Percentiles rank a stretch among this genome's conserved stretches.
phyloP scores from a whole-genome alignment of 352 stramenopile genomes.

The Pythium guiyangense region DNA sequence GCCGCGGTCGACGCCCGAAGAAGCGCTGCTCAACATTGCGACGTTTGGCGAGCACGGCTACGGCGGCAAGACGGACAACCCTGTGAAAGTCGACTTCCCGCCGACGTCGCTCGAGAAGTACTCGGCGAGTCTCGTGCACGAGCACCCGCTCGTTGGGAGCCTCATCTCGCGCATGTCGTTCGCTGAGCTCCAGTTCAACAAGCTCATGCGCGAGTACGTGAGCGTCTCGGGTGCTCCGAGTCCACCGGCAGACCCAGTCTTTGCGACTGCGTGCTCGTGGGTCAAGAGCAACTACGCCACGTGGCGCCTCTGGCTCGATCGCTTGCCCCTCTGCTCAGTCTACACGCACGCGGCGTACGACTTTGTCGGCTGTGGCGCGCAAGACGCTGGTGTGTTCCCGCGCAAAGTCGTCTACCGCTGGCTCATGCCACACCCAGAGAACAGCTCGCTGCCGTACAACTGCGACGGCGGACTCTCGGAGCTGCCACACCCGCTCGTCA shows the following conservation, averaged over 20 bases:
- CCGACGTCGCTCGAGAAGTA: conserved; percentile 14
- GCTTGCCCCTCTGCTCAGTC: conserved; percentile 25
- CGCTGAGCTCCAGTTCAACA: conserved; percentile 10
- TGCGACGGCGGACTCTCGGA: conserved; percentile 32
- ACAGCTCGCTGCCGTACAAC: conserved; percentile 27
- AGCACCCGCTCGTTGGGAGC: conserved; percentile 4
- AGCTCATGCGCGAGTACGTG: too few relatives aligned
- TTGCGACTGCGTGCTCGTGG: conserved; percentile 23
- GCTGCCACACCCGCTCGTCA: conserved; percentile 22
- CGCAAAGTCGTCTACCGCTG: conserved; percentile 33
- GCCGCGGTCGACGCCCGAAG: conserved; percentile 17
- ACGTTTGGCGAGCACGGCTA: conserved; percentile 39
- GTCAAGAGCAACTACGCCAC: conserved; percentile 20
- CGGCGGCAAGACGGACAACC: conserved; percentile 28
- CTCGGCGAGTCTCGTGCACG: too few relatives aligned
- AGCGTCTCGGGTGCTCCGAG: conserved; percentile 7
- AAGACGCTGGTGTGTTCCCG: conserved; percentile 17
- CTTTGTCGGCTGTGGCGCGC: background rate
- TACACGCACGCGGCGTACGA: background rate
- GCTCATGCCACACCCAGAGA: conserved; percentile 28
- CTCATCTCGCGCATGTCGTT: conserved; percentile 26
- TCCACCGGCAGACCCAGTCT: conserved; percentile 6
- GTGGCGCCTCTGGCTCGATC: conserved; percentile 21
- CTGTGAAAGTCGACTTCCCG: conserved; percentile 34
- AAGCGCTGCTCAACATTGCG: conserved; percentile 9